A percentile compares a stretch with the other conserved stretches of the same genome.
phyloP scores from a whole-genome alignment of 805 yeast species.

The Sugiyamaella boreocaroliniensis region DNA sequence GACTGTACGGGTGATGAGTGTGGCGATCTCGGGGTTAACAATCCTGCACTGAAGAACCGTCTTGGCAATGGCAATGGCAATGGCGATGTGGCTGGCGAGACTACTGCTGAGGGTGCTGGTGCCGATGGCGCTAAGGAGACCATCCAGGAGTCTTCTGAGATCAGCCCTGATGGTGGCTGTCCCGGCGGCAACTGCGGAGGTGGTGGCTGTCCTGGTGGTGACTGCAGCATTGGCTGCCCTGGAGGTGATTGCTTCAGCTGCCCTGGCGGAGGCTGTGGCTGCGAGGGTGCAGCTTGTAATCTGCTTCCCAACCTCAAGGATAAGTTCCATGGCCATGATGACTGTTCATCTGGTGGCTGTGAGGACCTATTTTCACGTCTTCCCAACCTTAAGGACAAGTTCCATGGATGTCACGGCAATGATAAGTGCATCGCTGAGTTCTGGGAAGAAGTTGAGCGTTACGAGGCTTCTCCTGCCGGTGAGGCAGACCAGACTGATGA shows the following conservation, averaged over 20 bases:
- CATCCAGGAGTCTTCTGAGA: not conserved
- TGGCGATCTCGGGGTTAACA: not conserved
- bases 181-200: not conserved
- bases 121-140: too few relatives aligned
- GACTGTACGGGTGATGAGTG: not conserved
- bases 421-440: not conserved
- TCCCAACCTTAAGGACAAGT: slow-evolving; percentile 1
- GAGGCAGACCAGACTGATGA: not conserved
- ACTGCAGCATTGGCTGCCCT: not conserved
- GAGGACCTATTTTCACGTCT: not conserved
- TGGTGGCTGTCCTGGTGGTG: not conserved
- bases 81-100: not conserved
- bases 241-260: not conserved
- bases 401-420: not conserved
- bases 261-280: not conserved
- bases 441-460: not conserved
- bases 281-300: not conserved
- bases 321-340: not conserved
- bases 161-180: not conserved
- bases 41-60: not conserved
- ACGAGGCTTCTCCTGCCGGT: not conserved
- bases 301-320: not conserved
- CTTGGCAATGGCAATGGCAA: not conserved
- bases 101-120: not conserved
- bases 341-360: slow-evolving; percentile 1